Conservation (phyloP, 108 stramenopile species). For the Cyclotella baltica region DNA sequence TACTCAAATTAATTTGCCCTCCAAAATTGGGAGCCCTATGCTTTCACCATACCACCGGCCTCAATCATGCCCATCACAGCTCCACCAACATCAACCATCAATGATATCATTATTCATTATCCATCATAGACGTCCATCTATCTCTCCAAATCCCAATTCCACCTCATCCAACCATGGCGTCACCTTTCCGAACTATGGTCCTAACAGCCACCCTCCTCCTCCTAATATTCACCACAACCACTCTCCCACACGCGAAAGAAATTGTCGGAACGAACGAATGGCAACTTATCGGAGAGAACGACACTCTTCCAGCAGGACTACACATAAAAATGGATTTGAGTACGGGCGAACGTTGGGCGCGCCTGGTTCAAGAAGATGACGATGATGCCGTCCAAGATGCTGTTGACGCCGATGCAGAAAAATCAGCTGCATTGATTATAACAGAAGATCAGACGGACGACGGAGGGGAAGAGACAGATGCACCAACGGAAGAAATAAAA, state of each 20-base stretch:
- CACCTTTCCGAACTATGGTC: neutral
- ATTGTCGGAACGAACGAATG: conserved; percentile 76
- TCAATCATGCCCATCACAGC: no score
- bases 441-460: conserved; percentile 1
- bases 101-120: no score
- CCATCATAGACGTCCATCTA: no score
- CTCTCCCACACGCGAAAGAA: conserved; percentile 60
- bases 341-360: conserved; percentile 89
- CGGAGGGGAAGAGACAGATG: conserved; percentile 4
- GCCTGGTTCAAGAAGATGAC: conserved; percentile 46
- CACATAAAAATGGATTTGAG: conserved; percentile 85
- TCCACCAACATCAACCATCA: no score
- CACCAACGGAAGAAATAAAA: neutral
- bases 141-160: no score
- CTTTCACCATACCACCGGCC: no score
- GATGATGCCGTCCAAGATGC: conserved; percentile 13
- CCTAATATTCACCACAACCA: neutral
- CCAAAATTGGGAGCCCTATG: no score
- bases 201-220: neutral
- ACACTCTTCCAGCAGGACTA: conserved; percentile 80
- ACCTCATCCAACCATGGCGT: neutral
- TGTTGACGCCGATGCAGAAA: neutral
- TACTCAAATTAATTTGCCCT: no score
- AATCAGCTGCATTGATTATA: conserved; percentile 4
- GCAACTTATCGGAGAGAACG: conserved; percentile 73